These are phyloP conservation scores for Fusarium torreyae DNA, from an alignment of 2,329 filamentous ascomycete genomes.

Conservation along the genomic window DNA sequence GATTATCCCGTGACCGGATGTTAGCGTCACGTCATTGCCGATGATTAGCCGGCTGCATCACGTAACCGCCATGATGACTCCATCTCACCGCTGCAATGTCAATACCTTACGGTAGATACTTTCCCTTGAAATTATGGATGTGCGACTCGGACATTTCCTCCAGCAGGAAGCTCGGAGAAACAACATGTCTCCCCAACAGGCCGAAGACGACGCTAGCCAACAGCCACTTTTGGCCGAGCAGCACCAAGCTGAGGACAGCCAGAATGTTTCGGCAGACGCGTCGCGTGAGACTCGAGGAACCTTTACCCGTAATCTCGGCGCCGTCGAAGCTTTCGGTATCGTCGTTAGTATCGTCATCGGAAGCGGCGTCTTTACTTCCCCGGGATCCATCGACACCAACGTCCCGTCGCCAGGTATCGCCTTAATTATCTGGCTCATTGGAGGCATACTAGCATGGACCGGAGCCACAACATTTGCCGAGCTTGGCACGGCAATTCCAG, in stretches of 20 bases:
- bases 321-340: conserved; percentile 69
- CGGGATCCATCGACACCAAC: conserved; percentile 74
- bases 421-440: conserved; percentile 72
- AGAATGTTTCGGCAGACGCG: conserved; percentile 10
- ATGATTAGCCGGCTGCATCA: conserved; percentile 42
- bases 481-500: conserved; percentile 73
- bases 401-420: conserved; percentile 73
- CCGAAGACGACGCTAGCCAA: conserved; percentile 18
- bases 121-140: neutral
- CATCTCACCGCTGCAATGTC: neutral
- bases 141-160: neutral
- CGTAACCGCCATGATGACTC: conserved; percentile 23
- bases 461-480: conserved; percentile 75
- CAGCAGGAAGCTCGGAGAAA: neutral
- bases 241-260: conserved; percentile 4
- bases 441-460: conserved; percentile 74
- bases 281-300: conserved; percentile 35
- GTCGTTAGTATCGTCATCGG: conserved; percentile 76
- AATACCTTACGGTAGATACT: too few relatives aligned
- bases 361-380: conserved; percentile 76
- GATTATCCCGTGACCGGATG: neutral
- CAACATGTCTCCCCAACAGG: conserved; percentile 33
- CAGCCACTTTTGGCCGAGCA: conserved; percentile 40
- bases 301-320: conserved; percentile 63
- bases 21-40: conserved; percentile 35